Evolutionary conservation across 2,329 filamentous ascomycete species (phyloP).

Genomic region (Trichothecium sympodiale): DNA sequence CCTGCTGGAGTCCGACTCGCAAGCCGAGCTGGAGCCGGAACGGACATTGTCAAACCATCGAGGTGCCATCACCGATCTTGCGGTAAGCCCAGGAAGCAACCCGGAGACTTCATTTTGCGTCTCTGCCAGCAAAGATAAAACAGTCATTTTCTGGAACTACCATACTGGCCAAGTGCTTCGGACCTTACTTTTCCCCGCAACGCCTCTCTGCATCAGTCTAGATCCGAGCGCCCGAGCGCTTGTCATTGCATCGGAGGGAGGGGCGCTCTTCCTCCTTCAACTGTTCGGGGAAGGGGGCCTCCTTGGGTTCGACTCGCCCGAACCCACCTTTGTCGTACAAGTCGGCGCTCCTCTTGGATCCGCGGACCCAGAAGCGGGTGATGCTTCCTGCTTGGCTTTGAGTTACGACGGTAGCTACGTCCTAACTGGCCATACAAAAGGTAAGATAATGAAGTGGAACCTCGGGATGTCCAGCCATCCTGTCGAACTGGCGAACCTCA

Average conservation of each 20-base stretch:
- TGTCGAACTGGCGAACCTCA: constrained; percentile 58
- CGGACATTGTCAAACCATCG: constrained; percentile 70
- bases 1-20: constrained; percentile 51
- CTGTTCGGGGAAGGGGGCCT: constrained; percentile 48
- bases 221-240: constrained; percentile 78
- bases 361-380: constrained; percentile 51
- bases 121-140: constrained; percentile 76
- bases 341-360: constrained; percentile 42
- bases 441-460: constrained; percentile 74
- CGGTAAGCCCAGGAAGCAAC: constrained; percentile 54
- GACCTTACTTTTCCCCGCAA: constrained; percentile 68
- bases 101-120: constrained; percentile 68
- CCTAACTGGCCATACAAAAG: constrained; percentile 70
- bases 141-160: constrained; percentile 89
- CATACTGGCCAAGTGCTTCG: constrained; percentile 64
- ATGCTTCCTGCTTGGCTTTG: constrained; percentile 56
- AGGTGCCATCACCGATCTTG: constrained; percentile 56
- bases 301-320: constrained; percentile 39
- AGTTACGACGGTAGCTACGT: constrained; percentile 75
- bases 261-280: constrained; percentile 69
- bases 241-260: constrained; percentile 71
- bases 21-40: constrained; percentile 55
- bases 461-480: constrained; percentile 58
- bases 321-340: constrained; percentile 46
- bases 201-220: constrained; percentile 60